Evolutionary conservation across 345 rosid species (phyloP), one percentile per base, ranked within the genome.

Genomic region (Eucalyptus grandis): DNA sequence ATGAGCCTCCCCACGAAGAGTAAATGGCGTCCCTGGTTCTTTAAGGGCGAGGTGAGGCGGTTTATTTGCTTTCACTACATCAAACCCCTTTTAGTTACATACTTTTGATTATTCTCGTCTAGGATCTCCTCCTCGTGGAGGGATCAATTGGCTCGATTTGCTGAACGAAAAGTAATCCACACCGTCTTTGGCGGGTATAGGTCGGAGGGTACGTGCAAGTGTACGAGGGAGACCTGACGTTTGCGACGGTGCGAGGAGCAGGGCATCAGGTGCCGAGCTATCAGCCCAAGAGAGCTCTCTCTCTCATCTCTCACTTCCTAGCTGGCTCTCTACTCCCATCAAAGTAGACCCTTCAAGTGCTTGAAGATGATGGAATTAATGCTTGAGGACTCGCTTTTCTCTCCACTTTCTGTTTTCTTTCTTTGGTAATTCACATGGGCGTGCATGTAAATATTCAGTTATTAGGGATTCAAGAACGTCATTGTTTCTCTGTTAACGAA

Each of bases 251-350:
- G 21, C 93, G 99, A 93, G 98, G 94, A 22, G 99, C 99, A n/a
- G 99, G 99, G 34, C 99, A 98, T 90, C 92, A 94, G 90, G 99
- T 98, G 30, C 98, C 99, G 22, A 96, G 97, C 90, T 96, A 91
- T 91, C 98, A 97, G 89, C 99, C 99, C 7, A 87, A 89, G 72
- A 92, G 98, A 81, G 95, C 98, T 40, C 98, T 98, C 88, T 93
- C 98, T 13, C 90, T 98, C 21, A 89, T 96, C 91, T 90, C 72
- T 58, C 99, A 97, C 87, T 97, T 96, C 90, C 92, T 97, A 60
- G 54, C 72, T 34, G 95, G 95, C 91, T 89, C 96, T 58, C 94
- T 96, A 90, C 97, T 96, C 62, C 98, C 99, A 6, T 40, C 85
- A 21, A 11, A 21, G 24, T 40, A 77, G 62, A 24, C 94, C 87